Base-by-base conservation (phyloP, 169 alveolate species). In the Eimeria acervulina region DNA sequence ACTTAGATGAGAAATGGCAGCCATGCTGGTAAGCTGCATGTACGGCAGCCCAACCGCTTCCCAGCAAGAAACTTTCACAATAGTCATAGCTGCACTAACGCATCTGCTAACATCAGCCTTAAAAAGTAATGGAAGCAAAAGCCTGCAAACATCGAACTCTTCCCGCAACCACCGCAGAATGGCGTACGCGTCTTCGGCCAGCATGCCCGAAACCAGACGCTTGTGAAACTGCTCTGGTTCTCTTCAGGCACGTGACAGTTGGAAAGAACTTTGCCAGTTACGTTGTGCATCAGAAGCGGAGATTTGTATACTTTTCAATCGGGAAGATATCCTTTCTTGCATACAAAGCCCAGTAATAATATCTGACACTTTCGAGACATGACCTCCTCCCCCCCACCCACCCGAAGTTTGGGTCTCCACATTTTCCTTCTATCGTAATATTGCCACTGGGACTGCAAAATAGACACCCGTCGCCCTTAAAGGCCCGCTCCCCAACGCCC, bases 221-320 rank as follows among this genome's bases (percentile, higher is more conserved):
- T 10, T 38, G 87, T 10, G 63, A 26, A 2, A 15, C 38, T 42
- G 4, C 12, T 76, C 59, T 68, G 80, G 38, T 10, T n/a, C 59
- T 40, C 87, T 76, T 76, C 87, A 94, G 96, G 96, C 99, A 98
- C 87, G 99, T 98, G 52, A 96, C 97, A 55, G 97, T 98, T 52
- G 99, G 99, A 17, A 97, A 97, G 95, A 96, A 97, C 84, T 98
- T 98, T 47, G 99, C 98, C 26, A 95, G 98, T 70, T 98, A 98
- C 91, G 96, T 98, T 33, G 97, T 97, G 81, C 99, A 98, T 83
- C 98, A 97, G 96, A 96, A 97, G 85, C 97, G 97, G 87, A 89
- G 99, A 40, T 98, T 98, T 92, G 97, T 98, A 19, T 97, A 97
- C 93, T 98, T 98, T 93, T 90, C 97, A 36, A 83, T 97, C 21